Evolutionary conservation across 2,329 filamentous ascomycete species (phyloP), one percentile per base, ranked within the genome.

Genomic region (Alternaria dauci): DNA sequence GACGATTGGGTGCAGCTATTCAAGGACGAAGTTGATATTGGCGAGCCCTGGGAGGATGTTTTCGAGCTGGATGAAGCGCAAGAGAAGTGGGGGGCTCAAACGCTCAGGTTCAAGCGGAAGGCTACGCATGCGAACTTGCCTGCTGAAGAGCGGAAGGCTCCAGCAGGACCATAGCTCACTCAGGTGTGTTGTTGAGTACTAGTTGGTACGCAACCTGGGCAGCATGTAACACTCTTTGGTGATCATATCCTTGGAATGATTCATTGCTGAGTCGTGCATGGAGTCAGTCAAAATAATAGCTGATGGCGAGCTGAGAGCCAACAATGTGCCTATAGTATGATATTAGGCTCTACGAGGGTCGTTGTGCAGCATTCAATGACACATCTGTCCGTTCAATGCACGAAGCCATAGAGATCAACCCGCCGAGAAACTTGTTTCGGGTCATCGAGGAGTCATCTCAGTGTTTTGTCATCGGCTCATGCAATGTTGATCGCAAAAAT

Each of bases 1-100:
- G 12, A 42, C 9, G 34, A 16, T 23, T 55, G 34, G 43, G 18
- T 28, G 42, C 39, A 48, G 30, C 32, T 38, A 1, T 51, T 34
- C 47, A 51, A 61, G 32, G 61, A 58, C 25, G 55, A 48, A n/a
- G 30, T 48, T 1, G 46, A 55, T 23, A 23, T 63, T 12, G 61
- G 41, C 39, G 44, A 58, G 32, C 44, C 41, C 23, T 63, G 56
- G 59, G 53, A 52, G 34, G 38, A 60, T 12, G 34, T 59, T 4
- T 54, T 60, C 38, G 52, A 59, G 42, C 50, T 59, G 36, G 43
- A 32, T 20, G 4, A 59, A 44, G 25, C 47, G 30, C 39, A 26
- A 39, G 20, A 43, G 47, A 42, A n/a, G n/a, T 41, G 48, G 30
- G 20, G 50, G 4, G 32, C 48, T 26, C 48, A 32, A 18, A 58